Conservation (phyloP, 2,329 filamentous ascomycete genomes). For the Ophiocordyceps sinensis region DNA sequence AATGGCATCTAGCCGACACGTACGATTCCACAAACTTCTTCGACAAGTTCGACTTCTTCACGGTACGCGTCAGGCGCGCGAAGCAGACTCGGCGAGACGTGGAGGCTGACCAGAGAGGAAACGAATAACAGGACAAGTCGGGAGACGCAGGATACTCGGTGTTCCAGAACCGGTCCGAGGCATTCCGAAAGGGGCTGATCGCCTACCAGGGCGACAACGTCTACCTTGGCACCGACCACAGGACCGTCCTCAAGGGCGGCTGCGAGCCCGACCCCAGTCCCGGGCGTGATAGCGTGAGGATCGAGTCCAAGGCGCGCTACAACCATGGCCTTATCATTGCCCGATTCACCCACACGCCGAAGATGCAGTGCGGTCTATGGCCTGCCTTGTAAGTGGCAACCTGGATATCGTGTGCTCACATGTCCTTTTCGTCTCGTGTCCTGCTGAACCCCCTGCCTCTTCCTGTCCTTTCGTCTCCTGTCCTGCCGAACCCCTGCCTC, state of each 20-base stretch:
- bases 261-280: slow-evolving; percentile 6
- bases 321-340: slow-evolving; percentile 54
- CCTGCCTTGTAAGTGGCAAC: slow-evolving; percentile 42
- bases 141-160: slow-evolving; percentile 51
- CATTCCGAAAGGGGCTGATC: slow-evolving; percentile 19
- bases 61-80: slow-evolving; percentile 14
- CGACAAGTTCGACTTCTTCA: slow-evolving; percentile 29
- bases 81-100: background rate
- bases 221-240: slow-evolving; percentile 24
- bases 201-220: slow-evolving; percentile 17
- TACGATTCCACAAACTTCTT: slow-evolving; percentile 31
- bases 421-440: no score
- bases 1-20: slow-evolving; percentile 23
- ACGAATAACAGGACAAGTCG: slow-evolving; percentile 23
- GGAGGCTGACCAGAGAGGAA: slow-evolving; percentile 6
- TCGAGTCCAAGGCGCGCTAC: slow-evolving; percentile 49
- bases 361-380: slow-evolving; percentile 53
- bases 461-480: background rate
- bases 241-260: slow-evolving; percentile 7
- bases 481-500: no score
- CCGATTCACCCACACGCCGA: slow-evolving; percentile 56
- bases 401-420: no score
- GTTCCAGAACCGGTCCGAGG: slow-evolving; percentile 26
- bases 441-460: no score
- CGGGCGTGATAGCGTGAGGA: slow-evolving; percentile 43